phyloP scores from a whole-genome alignment of 495 filamentous ascomycete genomes.

The Penicillium antarcticum region DNA sequence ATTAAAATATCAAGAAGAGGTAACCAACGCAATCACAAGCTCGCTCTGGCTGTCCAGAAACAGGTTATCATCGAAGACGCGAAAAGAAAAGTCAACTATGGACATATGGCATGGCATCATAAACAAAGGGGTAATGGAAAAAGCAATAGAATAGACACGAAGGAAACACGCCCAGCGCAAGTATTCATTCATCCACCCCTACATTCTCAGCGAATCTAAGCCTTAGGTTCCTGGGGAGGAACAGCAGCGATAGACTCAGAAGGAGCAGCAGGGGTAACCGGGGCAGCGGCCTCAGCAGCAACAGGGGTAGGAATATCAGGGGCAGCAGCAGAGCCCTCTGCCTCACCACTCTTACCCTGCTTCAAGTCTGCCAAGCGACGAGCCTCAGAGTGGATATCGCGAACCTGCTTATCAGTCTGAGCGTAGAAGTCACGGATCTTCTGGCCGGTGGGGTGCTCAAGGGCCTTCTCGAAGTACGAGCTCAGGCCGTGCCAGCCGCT shows the following conservation, averaged over 20 bases:
- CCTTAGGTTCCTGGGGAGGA: conserved; percentile 17
- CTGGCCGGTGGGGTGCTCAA: conserved; percentile 79
- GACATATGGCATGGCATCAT: conserved; percentile 1
- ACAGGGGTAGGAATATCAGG: neutral
- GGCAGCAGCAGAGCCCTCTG: conserved; percentile 25
- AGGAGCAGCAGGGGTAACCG: conserved; percentile 2
- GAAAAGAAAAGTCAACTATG: conserved; percentile 1
- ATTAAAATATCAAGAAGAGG: neutral
- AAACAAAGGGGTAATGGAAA: neutral
- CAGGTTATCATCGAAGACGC: neutral
- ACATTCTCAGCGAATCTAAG: conserved; percentile 31
- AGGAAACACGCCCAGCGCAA: neutral
- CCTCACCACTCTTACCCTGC: conserved; percentile 57
- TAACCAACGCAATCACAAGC: neutral
- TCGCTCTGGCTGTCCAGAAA: neutral
- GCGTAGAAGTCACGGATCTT: conserved; percentile 84
- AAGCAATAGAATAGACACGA: neutral
- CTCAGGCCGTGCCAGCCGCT: conserved; percentile 62
- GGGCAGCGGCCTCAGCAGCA: too few species aligned
- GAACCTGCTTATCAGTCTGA: conserved; percentile 74
- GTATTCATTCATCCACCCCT: conserved; percentile 6
- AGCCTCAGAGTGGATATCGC: conserved; percentile 90
- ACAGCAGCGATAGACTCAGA: conserved; percentile 15
- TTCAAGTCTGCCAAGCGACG: conserved; percentile 83
- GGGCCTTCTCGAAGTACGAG: conserved; percentile 90